These are phyloP conservation scores for Boletus reticulatus DNA, from an alignment of 768 basidiomycete species.

Conservation along the genomic window DNA sequence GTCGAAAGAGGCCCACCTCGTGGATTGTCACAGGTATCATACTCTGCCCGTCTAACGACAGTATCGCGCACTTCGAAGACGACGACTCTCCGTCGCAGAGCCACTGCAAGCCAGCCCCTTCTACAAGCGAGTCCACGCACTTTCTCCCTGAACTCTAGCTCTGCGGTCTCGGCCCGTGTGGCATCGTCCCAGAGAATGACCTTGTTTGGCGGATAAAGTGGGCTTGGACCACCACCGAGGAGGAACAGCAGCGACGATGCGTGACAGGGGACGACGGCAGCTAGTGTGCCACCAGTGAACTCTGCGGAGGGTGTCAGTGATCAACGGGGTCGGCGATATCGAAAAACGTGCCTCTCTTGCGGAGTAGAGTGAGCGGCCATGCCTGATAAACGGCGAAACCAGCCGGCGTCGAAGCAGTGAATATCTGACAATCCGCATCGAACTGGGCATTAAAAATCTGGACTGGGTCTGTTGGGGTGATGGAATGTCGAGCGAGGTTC, in stretches of 20 bases:
- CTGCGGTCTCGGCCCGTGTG: constrained; percentile 73
- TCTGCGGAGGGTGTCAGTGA: constrained; percentile 44
- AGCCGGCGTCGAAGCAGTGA: constrained; percentile 73
- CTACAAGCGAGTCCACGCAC: constrained; percentile 79
- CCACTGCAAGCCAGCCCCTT: constrained; percentile 82
- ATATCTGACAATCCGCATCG: constrained; percentile 77
- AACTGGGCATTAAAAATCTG: constrained; percentile 77
- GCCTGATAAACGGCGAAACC: constrained; percentile 84
- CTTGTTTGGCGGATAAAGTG: constrained; percentile 89
- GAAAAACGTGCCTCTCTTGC: constrained; percentile 68
- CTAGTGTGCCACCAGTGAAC: constrained; percentile 73
- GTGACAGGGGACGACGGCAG: constrained; percentile 76
- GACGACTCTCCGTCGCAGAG: constrained; percentile 74
- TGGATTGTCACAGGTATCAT: constrained; percentile 87
- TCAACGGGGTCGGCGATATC: not conserved
- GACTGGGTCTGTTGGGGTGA: constrained; percentile 71
- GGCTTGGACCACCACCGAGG: constrained; percentile 83
- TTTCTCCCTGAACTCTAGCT: constrained; percentile 84
- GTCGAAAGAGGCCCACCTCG: constrained; percentile 51
- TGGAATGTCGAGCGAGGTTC: constrained; percentile 85
- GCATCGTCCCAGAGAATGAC: constrained; percentile 88
- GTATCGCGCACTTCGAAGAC: constrained; percentile 68
- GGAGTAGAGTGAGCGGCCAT: constrained; percentile 71
- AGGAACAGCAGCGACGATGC: constrained; percentile 82
- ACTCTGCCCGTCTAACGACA: constrained; percentile 66